Percentiles rank a stretch among this genome's conserved stretches.
Evolutionary conservation across 2,329 filamentous ascomycete genomes (phyloP).

Genomic region (Albophoma yamanashiensis): DNA sequence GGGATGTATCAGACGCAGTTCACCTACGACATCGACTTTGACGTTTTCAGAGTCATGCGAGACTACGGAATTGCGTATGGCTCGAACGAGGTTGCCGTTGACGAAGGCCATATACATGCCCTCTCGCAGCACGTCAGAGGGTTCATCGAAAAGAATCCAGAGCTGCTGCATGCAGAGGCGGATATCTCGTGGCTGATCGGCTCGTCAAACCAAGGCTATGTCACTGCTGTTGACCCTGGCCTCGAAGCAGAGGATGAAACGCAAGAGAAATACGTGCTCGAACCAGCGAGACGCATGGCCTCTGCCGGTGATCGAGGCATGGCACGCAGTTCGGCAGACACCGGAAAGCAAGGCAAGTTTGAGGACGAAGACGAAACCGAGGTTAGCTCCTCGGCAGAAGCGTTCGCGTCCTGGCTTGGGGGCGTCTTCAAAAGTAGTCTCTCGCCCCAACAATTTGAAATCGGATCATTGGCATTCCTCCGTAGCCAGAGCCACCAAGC

Average conservation of each 20-base stretch:
- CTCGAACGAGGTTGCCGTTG: conserved; percentile 40
- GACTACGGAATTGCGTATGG: conserved; percentile 76
- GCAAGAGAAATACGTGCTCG: background rate
- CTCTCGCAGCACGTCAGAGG: conserved; percentile 34
- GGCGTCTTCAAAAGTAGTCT: conserved; percentile 38
- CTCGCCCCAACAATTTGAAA: conserved; percentile 43
- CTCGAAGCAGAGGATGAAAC: background rate
- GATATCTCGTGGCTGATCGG: conserved; percentile 36
- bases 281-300: background rate
- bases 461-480: conserved; percentile 40
- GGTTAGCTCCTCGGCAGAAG: conserved; percentile 14
- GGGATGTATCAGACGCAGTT: conserved; percentile 34
- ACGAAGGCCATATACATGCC: conserved; percentile 28
- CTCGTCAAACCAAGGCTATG: background rate
- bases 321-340: background rate
- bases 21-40: conserved; percentile 60
- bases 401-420: conserved; percentile 19
- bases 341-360: conserved; percentile 4
- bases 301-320: background rate
- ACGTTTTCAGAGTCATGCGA: conserved; percentile 77
- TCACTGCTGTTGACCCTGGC: background rate
- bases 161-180: conserved; percentile 34
- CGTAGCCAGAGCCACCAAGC: conserved; percentile 32
- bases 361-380: conserved; percentile 5
- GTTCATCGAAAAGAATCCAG: conserved; percentile 33